A percentile compares a stretch with the other conserved stretches of the same genome.
phyloP scores from a whole-genome alignment of 2,329 filamentous ascomycete genomes.

The Ophiostoma pallidulum region DNA sequence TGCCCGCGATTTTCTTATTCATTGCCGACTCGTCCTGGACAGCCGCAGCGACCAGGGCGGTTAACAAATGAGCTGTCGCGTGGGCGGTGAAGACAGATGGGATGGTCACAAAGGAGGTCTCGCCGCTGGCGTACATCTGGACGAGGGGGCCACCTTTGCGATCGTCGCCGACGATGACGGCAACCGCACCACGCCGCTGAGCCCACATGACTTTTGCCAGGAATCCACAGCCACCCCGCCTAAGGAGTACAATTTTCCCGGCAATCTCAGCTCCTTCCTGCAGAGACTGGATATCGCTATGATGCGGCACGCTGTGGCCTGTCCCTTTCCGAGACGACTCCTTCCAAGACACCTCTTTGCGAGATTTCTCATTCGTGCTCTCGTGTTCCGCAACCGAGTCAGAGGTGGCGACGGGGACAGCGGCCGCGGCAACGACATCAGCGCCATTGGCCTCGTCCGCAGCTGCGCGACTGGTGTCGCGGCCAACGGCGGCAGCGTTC shows the following conservation, averaged over 20 bases:
- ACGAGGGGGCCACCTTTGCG: conserved; percentile 80
- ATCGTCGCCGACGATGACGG: conserved; percentile 89
- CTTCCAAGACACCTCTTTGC: neutral
- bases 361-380: neutral
- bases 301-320: conserved; percentile 23
- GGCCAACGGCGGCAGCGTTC: neutral
- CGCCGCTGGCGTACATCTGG: conserved; percentile 96
- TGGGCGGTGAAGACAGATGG: conserved; percentile 91
- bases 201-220: conserved; percentile 97
- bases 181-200: conserved; percentile 78
- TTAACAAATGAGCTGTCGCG: conserved; percentile 81
- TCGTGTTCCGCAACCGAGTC: neutral
- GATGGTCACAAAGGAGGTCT: conserved; percentile 90
- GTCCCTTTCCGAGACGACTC: neutral
- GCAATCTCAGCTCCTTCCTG: conserved; percentile 88
- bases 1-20: neutral
- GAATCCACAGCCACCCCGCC: conserved; percentile 90
- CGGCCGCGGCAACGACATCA: neutral
- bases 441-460: neutral
- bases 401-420: neutral
- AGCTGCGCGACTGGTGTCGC: neutral
- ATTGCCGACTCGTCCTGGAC: neutral
- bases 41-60: conserved; percentile 11
- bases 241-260: conserved; percentile 85
- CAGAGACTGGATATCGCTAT: conserved; percentile 84